These are phyloP conservation scores for Eucalyptus tenuipes DNA, from an alignment of 345 rosid genomes.

Conservation along the genomic window DNA sequence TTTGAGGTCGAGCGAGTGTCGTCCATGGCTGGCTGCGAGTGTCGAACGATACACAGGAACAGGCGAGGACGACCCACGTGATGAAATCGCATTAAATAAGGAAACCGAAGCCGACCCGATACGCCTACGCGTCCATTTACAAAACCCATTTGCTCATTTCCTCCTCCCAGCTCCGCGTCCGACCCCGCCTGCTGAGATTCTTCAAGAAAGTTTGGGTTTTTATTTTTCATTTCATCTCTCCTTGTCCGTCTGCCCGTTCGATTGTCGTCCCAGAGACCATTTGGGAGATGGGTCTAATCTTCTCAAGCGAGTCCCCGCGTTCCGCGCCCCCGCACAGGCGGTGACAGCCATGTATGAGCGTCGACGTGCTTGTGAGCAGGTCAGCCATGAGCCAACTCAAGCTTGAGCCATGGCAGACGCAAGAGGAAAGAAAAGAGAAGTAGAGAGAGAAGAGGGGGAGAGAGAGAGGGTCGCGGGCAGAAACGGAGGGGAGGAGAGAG, in stretches of 20 bases:
- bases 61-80: not conserved
- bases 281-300: not conserved
- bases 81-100: not conserved
- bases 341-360: not conserved
- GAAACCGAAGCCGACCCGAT: not conserved
- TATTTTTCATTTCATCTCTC: too few species aligned
- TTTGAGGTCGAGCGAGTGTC: too few species aligned
- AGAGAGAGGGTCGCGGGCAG: too few species aligned
- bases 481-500: too few species aligned
- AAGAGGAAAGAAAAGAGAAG: too few species aligned
- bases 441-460: too few species aligned
- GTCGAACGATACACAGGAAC: too few species aligned
- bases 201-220: not conserved
- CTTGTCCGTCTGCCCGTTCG: not conserved
- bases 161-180: not conserved
- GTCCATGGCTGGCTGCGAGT: too few species aligned
- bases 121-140: not conserved
- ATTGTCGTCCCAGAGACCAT: not conserved
- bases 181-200: not conserved
- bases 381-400: too few species aligned
- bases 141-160: not conserved
- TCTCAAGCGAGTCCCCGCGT: not conserved
- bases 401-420: too few species aligned
- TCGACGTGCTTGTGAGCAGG: too few species aligned
- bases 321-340: not conserved